phyloP scores from a whole-genome alignment of 169 alveolate genomes.

The Theileria parva region DNA sequence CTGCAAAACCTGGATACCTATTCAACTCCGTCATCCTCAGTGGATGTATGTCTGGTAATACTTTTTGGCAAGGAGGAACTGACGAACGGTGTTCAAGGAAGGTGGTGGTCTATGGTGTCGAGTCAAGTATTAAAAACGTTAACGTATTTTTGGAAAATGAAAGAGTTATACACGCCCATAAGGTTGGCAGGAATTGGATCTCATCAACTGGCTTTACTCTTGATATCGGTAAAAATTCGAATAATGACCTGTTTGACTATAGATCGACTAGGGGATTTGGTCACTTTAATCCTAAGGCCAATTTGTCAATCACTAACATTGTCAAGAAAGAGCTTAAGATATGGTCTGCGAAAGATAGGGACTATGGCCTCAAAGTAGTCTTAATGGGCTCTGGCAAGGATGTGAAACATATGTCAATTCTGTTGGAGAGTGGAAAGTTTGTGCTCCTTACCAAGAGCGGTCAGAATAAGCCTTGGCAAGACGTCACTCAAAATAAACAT shows the following conservation, averaged over 20 bases:
- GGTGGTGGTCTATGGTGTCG: not conserved
- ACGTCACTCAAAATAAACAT: not conserved
- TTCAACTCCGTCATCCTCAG: not conserved
- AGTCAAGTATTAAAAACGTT: not conserved
- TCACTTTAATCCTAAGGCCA: not conserved
- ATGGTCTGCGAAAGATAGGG: not conserved
- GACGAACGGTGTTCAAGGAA: not conserved
- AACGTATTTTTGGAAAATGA: too few species aligned
- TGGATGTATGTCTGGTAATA: not conserved
- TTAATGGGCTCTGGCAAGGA: not conserved
- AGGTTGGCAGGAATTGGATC: not conserved
- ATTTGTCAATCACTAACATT: not conserved
- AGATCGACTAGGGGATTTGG: not conserved
- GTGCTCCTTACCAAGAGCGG: not conserved
- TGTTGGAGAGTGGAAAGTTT: not conserved
- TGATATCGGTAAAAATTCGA: not conserved
- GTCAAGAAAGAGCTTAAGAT: not conserved
- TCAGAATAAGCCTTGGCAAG: not conserved
- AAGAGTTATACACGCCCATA: not conserved
- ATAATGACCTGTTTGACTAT: not conserved
- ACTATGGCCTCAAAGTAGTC: not conserved
- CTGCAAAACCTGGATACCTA: not conserved
- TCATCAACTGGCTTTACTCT: not conserved
- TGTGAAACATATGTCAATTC: not conserved
- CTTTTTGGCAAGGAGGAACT: not conserved